Evolutionary conservation across 1,284 basidiomycete species (phyloP).

Genomic region (Moniliophthora roreri): DNA sequence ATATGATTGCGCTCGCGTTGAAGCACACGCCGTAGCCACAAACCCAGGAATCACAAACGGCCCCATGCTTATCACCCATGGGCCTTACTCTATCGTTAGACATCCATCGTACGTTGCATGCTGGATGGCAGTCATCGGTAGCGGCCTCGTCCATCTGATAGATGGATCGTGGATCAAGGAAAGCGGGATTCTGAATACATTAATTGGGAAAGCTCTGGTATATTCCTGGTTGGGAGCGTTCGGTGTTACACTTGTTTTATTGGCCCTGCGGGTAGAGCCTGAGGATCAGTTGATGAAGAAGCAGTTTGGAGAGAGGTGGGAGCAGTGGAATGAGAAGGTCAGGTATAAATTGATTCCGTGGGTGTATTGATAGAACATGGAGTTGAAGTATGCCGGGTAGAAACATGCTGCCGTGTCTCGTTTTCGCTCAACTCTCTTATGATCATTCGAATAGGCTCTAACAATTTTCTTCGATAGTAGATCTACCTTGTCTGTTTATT

Average conservation of each 20-base stretch:
- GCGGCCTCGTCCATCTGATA: background rate
- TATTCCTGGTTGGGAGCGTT: background rate
- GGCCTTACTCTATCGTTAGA: conserved; percentile 3
- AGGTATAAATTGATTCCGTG: too few species aligned
- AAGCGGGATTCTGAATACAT: background rate
- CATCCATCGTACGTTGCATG: conserved; percentile 5
- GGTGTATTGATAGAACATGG: too few species aligned
- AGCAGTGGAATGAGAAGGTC: background rate
- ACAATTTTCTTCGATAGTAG: too few species aligned
- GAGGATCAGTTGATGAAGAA: conserved; percentile 1
- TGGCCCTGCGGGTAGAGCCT: background rate
- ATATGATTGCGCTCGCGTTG: too few species aligned
- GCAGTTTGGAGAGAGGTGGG: conserved; percentile 7
- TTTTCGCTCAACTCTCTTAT: too few species aligned
- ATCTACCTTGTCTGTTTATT: too few species aligned
- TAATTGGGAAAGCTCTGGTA: background rate
- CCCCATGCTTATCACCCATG: background rate
- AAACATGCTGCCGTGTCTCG: too few species aligned
- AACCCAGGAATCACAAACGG: background rate
- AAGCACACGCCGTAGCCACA: too few species aligned
- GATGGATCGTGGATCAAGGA: conserved; percentile 6
- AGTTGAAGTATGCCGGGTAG: too few species aligned
- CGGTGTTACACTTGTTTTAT: background rate
- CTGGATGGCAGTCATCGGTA: background rate
- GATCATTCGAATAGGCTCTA: too few species aligned